Conservation (phyloP, 2,329 filamentous ascomycete species). For the Ophiostoma tasmaniense region DNA sequence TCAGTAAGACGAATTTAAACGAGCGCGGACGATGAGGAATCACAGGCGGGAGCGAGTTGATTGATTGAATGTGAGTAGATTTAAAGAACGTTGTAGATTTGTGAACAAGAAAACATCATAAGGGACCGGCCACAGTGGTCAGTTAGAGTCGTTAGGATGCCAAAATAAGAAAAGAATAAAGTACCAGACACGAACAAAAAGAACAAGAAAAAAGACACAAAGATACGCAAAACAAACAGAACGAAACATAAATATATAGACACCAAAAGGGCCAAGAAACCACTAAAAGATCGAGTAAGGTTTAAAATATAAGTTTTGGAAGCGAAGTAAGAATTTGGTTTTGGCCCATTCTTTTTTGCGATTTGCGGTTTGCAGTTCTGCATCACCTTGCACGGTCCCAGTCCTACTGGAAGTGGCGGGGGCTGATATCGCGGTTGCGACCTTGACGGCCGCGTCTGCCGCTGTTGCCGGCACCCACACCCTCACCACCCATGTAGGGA, state of each 20-base stretch:
- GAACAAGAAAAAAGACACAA: neutral
- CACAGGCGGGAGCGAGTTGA: neutral
- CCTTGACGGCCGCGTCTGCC: conserved; percentile 50
- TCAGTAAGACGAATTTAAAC: too few species aligned
- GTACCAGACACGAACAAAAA: neutral
- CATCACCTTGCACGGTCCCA: too few species aligned
- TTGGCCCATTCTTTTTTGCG: neutral
- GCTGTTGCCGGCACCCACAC: conserved; percentile 46
- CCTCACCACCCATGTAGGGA: conserved; percentile 49
- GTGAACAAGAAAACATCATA: conserved; percentile 6
- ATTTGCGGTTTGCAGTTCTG: neutral
- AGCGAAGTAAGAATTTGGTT: conserved; percentile 3
- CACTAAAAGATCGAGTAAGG: conserved; percentile 1
- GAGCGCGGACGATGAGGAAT: too few species aligned
- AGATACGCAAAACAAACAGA: conserved; percentile 4
- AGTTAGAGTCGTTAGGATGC: conserved; percentile 8
- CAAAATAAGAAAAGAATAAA: conserved; percentile 16
- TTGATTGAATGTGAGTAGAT: neutral
- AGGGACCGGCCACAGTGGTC: neutral
- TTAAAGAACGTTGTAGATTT: neutral
- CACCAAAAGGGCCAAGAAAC: conserved; percentile 1
- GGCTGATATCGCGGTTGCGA: conserved; percentile 18
- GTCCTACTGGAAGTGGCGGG: conserved; percentile 18
- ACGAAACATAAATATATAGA: neutral
- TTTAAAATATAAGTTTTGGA: neutral